A percentile compares a stretch with the other conserved stretches of the same genome.
Evolutionary conservation across 495 filamentous ascomycete genomes (phyloP).

Genomic region (Neurospora sp.): DNA sequence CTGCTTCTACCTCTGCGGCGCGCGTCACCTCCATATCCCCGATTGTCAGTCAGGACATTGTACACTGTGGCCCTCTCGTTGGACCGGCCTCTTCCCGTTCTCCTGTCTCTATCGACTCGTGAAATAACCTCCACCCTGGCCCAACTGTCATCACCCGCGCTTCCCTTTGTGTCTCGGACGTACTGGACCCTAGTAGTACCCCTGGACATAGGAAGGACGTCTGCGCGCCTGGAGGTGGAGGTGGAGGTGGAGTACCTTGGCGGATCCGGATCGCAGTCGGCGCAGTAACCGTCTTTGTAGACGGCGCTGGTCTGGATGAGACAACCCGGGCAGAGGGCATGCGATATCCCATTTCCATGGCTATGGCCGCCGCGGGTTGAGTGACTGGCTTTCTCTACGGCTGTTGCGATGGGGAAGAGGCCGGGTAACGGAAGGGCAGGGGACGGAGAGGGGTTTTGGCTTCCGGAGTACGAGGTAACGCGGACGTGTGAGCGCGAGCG

Average conservation of each 20-base stretch:
- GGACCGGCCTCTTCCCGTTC: neutral
- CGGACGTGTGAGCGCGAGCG: neutral
- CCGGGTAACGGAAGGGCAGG: neutral
- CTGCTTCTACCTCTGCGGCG: neutral
- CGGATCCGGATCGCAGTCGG: neutral
- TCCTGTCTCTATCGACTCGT: neutral
- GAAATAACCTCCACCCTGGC: neutral
- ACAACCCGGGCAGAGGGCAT: neutral
- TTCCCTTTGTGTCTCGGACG: neutral
- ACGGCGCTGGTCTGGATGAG: neutral
- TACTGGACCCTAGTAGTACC: neutral
- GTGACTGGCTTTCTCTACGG: too few species aligned
- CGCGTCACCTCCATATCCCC: neutral
- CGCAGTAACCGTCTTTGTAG: neutral
- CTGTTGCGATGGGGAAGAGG: neutral
- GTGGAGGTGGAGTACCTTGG: too few species aligned
- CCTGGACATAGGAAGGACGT: neutral
- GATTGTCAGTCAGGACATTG: neutral
- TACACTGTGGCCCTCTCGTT: neutral
- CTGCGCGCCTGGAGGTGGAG: too few species aligned
- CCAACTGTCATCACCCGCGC: neutral
- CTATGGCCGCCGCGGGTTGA: too few species aligned
- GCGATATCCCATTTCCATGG: too few species aligned
- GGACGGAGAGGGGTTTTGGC: rapidly evolving
- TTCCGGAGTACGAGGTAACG: too few species aligned